Percentiles rank a stretch among this genome's conserved stretches.
Evolutionary conservation across 257 asterid species (phyloP).

Genomic region (Echites panduratus): DNA sequence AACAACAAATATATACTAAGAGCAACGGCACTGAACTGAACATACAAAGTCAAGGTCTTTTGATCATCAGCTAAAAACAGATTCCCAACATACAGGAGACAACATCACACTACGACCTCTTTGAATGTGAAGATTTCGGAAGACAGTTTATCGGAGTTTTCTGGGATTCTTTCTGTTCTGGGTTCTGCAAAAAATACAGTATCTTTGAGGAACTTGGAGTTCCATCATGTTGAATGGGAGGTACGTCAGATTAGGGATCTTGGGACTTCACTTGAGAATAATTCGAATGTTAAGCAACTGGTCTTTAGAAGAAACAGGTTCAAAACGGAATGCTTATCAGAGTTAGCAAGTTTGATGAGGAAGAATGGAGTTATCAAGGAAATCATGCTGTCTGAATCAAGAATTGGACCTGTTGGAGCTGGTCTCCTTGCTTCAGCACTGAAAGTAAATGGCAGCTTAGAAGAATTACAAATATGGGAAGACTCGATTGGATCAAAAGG

Average conservation of each 20-base stretch:
- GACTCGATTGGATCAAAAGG: conserved; percentile 76
- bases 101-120: conserved; percentile 30
- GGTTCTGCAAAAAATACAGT: conserved; percentile 14
- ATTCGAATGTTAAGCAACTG: conserved; percentile 34
- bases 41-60: conserved; percentile 31
- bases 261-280: conserved; percentile 28
- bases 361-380: conserved; percentile 38
- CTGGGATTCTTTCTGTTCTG: conserved; percentile 42
- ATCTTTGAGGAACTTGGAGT: conserved; percentile 46
- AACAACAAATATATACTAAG: conserved; percentile 23
- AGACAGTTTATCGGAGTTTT: conserved; percentile 24
- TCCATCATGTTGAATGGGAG: conserved; percentile 66
- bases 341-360: conserved; percentile 40
- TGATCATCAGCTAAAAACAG: conserved; percentile 26
- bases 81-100: conserved; percentile 28
- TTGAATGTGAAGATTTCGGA: conserved; percentile 39
- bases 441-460: conserved; percentile 40
- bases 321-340: conserved; percentile 37
- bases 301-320: conserved; percentile 51
- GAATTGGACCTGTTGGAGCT: conserved; percentile 65
- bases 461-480: conserved; percentile 71
- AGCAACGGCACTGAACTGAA: conserved; percentile 27
- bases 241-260: conserved; percentile 34
- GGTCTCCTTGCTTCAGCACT: conserved; percentile 51
- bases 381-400: conserved; percentile 52